phyloP scores from a whole-genome alignment of 768 basidiomycete species.

The Pulveroboletus frians region DNA sequence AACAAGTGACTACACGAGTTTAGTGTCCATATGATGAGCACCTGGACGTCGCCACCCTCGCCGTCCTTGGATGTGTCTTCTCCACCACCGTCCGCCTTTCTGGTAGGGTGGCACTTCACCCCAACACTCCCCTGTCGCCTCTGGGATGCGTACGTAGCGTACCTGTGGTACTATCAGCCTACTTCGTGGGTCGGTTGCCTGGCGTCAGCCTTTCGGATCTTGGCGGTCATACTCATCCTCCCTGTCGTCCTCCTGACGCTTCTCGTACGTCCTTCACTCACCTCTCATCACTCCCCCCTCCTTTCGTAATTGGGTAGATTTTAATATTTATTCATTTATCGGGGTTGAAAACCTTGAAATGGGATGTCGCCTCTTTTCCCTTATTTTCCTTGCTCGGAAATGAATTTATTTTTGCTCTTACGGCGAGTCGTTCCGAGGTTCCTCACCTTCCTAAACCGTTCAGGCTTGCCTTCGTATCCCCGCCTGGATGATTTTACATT shows the following conservation, averaged over 20 bases:
- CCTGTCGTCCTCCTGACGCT: conserved; percentile 59
- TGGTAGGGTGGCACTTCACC: conserved; percentile 3
- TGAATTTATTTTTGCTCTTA: background rate
- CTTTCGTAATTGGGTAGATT: conserved; percentile 9
- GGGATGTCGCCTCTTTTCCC: conserved; percentile 1
- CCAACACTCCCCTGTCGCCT: conserved; percentile 35
- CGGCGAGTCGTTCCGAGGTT: conserved; percentile 13
- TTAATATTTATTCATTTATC: conserved; percentile 1
- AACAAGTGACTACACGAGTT: conserved; percentile 2
- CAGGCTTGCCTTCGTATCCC: conserved; percentile 10
- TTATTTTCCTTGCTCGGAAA: conserved; percentile 1
- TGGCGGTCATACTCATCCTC: conserved; percentile 47
- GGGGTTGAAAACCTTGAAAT: background rate
- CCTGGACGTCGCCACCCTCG: conserved; percentile 6
- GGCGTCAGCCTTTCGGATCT: conserved; percentile 58
- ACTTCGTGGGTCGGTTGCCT: conserved; percentile 63
- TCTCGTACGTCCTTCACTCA: conserved; percentile 43
- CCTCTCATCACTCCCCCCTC: conserved; percentile 6
- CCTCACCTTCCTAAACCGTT: background rate
- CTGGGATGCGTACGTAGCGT: conserved; percentile 57
- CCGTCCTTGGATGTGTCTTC: conserved; percentile 6
- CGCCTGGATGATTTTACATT: conserved; percentile 1
- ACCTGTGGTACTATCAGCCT: conserved; percentile 60
- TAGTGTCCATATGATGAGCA: conserved; percentile 7
- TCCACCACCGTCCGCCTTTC: conserved; percentile 18